Conservation (phyloP, 2,329 filamentous ascomycete genomes). For the Alternaria brassicicola region DNA sequence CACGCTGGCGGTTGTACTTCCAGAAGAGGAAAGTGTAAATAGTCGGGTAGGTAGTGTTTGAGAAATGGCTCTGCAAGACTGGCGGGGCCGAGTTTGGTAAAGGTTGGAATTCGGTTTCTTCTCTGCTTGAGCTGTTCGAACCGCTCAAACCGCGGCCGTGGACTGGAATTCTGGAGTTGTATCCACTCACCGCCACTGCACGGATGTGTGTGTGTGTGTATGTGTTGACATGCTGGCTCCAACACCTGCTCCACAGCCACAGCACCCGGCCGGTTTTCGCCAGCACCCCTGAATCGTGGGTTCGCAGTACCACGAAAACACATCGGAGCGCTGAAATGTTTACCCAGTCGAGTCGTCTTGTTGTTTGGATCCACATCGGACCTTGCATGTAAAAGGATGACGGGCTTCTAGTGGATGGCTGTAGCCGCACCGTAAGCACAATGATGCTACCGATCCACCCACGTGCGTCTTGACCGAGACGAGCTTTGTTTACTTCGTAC, state of each 20-base stretch:
- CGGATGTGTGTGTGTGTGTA: too few species aligned
- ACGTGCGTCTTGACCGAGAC: constrained; percentile 4
- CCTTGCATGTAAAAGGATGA: not conserved
- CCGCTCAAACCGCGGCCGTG: not conserved
- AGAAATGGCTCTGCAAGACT: not conserved
- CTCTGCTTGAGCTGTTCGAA: not conserved
- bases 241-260: constrained; percentile 16
- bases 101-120: not conserved
- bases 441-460: constrained; percentile 11
- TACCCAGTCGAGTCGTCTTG: not conserved
- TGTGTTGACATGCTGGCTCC: constrained; percentile 10
- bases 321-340: constrained; percentile 5
- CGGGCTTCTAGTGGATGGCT: constrained; percentile 5
- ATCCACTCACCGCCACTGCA: constrained; percentile 2
- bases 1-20: constrained; percentile 3
- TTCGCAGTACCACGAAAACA: constrained; percentile 6
- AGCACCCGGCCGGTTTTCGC: constrained; percentile 17
- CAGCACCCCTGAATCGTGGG: constrained; percentile 8
- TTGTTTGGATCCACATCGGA: constrained; percentile 1
- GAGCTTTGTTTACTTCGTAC: not conserved
- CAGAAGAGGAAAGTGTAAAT: constrained; percentile 4
- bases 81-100: not conserved
- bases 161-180: not conserved
- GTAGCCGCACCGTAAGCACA: constrained; percentile 6
- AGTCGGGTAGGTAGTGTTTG: not conserved